Base-by-base conservation (phyloP, 75 land plant species). In the Picea sitchensis region DNA sequence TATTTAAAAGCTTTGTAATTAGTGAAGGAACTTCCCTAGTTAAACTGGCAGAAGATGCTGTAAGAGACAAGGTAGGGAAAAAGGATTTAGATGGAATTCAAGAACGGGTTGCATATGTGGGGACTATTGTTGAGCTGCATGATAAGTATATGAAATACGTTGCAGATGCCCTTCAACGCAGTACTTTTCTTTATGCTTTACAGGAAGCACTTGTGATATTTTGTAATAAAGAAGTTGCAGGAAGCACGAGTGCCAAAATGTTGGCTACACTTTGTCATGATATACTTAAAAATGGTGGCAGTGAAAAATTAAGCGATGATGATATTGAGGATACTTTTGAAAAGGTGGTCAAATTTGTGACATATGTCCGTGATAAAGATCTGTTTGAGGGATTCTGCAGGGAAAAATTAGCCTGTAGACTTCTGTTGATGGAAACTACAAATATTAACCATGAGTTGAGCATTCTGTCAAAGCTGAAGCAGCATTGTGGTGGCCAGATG, bases 301-400 rank as follows among this genome's bases (percentile, higher is more conserved):
- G 91, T 83, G 94, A 93, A 78, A 95, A 95, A 76, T 74, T 95
- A 26, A 93, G 92, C 74, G 98, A 95, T 82, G 98, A 95, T 82
- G 98, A 95, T n/a, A 95, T 95, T 83, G 98, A 95, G 51, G 96
- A 91, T 58, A 93, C 94, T 7, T 87, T 95, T 61, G 93, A 91
- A 63, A 95, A 95, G 91, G 98, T 92, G 73, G 93, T 93, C 34
- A 95, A 91, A 84, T 85, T 95, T 81, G 92, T 95, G 65, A 92
- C 91, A 11, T 95, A 93, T 83, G 90, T 93, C 77, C 87, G 95
- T 82, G 98, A 95, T 59, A 95, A 95, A 73, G 95, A 95, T 78
- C 79, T 93, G 20, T 95, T 95, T 90, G 93, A 95, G 20, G 95
- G 91, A 64, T 93, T 93, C 63, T 93, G 91, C 67, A 95, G 95